Evolutionary conservation across 768 basidiomycete species (phyloP), one percentile per base, ranked within the genome.

Genomic region (Lactifluus pinguis): DNA sequence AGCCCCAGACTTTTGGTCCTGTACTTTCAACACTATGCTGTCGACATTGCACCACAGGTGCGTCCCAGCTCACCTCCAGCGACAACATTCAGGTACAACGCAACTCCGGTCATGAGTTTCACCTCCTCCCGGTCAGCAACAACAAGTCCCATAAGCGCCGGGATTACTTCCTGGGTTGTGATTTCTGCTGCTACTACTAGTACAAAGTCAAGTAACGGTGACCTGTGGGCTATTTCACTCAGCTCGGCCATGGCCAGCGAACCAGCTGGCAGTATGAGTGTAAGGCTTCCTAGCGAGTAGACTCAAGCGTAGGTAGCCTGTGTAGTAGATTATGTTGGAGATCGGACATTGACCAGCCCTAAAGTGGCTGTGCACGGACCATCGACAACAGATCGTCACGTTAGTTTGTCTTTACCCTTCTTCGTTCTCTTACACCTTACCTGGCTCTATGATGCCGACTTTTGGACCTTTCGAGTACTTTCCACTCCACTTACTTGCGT

Each of bases 201-300:
- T 17, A 69, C 75, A 17, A 70, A 76, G 21, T 60, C 73, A 66
- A 62, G 83, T 39, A 68, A 71, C 59, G 74, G 80, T 64, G 94
- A 97, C 70, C 71, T 97, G 65, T 97, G 90, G 89, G 81, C 82
- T 21, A 79, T 93, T 79, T 89, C 87, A 2, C 79, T 95, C 42
- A 86, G 86, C 32, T 65, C 75, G 25, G n/a, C 45, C 10, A 47
- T 51, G 6, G 57, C 77, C 14, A 67, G 56, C 38, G 61, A 77
- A 41, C 79, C 80, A 51, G 69, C 81, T 11, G 44, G 51, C 60
- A 2, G 53, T 41, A 92, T 93, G 78, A 89, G 86, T n/a, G n/a
- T n/a, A n/a, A n/a, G n/a, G n/a, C n/a, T n/a, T n/a, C n/a, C n/a
- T n/a, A n/a, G n/a, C n/a, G n/a, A n/a, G n/a, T n/a, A n/a, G n/a